phyloP scores from a whole-genome alignment of 2,329 filamentous ascomycete genomes.

The Microsporum ferrugineum region DNA sequence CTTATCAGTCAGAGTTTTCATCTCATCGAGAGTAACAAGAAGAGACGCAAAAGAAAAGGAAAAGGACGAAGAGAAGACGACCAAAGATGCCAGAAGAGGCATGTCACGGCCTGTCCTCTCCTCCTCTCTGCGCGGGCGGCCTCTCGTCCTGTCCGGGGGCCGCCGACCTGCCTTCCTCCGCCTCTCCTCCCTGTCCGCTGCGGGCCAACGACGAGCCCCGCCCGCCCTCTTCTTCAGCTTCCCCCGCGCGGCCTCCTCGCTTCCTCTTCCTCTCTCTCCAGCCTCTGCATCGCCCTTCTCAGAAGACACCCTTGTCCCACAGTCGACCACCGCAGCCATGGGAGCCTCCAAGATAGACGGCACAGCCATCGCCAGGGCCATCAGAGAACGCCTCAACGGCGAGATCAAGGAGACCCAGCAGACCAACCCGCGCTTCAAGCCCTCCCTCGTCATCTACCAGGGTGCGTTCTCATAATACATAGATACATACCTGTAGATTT shows the following conservation, averaged over 20 bases:
- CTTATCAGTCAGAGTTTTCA: conserved; percentile 2
- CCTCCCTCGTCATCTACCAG: conserved; percentile 88
- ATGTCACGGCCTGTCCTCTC: neutral
- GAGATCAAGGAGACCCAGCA: conserved; percentile 75
- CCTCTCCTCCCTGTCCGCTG: conserved; percentile 8
- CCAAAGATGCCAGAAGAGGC: neutral
- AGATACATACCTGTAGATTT: too few relatives aligned
- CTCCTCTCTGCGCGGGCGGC: neutral
- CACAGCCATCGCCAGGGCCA: conserved; percentile 83
- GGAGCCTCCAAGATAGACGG: conserved; percentile 86
- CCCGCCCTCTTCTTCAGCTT: conserved; percentile 2
- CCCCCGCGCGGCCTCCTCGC: conserved; percentile 10
- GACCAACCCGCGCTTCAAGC: conserved; percentile 75
- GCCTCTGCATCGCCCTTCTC: neutral
- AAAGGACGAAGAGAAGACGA: neutral
- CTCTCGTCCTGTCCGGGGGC: neutral
- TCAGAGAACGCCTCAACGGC: conserved; percentile 66
- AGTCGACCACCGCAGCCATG: conserved; percentile 47
- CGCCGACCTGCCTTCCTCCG: neutral
- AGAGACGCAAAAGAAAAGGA: neutral
- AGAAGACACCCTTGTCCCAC: neutral
- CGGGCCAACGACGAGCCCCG: neutral
- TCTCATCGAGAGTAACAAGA: neutral
- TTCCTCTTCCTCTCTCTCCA: neutral
- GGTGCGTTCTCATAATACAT: conserved; percentile 42